Evolutionary conservation across 495 filamentous ascomycete genomes (phyloP).

Genomic region (Massariosphaeria phaeospora): DNA sequence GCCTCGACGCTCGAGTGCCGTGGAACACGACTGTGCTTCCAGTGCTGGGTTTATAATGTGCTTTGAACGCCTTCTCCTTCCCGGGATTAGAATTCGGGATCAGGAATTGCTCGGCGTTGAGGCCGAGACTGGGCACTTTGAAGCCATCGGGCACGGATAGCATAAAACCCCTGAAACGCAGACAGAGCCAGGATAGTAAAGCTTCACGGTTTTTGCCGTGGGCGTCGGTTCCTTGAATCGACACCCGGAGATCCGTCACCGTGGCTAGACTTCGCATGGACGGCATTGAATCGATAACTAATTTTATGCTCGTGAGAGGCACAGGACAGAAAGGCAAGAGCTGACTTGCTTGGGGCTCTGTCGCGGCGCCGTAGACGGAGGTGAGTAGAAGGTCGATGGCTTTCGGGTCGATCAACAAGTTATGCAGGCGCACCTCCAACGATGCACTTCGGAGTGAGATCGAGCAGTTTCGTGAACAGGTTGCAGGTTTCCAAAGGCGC

Average conservation of each 20-base stretch:
- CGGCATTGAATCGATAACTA: conserved; percentile 1
- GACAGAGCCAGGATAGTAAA: conserved; percentile 33
- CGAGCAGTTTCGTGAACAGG: background rate
- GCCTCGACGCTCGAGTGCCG: conserved; percentile 28
- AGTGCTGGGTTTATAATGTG: background rate
- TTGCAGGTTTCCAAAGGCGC: background rate
- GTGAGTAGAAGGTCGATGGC: conserved; percentile 4
- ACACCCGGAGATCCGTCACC: background rate
- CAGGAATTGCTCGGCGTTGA: conserved; percentile 33
- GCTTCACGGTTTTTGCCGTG: conserved; percentile 1
- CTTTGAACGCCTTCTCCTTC: conserved; percentile 21
- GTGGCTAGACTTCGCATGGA: background rate
- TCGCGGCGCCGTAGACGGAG: background rate
- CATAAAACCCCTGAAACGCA: conserved; percentile 30
- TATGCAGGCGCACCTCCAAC: conserved; percentile 1
- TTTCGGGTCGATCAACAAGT: background rate
- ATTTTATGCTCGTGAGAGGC: background rate
- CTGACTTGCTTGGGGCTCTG: background rate
- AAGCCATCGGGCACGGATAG: conserved; percentile 23
- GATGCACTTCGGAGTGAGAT: background rate
- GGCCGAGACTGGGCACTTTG: conserved; percentile 32
- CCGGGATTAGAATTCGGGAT: conserved; percentile 29
- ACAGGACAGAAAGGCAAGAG: background rate
- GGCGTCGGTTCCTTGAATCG: background rate
- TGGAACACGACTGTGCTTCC: conserved; percentile 31